Conservation (phyloP, 768 basidiomycete species). For the Leccinum olivaceopallidum region DNA sequence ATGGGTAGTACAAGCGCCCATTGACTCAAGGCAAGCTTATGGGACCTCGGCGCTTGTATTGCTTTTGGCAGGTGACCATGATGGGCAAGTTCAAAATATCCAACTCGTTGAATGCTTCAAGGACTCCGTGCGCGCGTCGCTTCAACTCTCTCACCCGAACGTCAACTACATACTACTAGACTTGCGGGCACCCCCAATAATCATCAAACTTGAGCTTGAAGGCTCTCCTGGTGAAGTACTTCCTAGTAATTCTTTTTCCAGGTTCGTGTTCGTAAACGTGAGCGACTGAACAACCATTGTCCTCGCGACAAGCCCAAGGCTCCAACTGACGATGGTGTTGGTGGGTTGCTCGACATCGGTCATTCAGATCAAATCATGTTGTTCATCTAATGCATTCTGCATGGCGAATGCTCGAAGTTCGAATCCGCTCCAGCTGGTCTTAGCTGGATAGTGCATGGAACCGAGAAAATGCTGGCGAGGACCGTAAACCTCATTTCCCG, state of each 20-base stretch:
- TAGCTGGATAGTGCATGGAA: too few species aligned
- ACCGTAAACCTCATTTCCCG: too few species aligned
- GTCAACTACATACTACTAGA: too few species aligned
- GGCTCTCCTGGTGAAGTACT: background rate
- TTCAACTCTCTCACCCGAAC: background rate
- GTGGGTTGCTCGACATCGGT: background rate
- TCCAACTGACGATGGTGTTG: background rate
- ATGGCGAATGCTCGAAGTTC: too few species aligned
- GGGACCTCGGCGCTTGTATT: conserved; percentile 10
- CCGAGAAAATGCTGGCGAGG: too few species aligned
- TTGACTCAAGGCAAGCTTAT: conserved; percentile 8
- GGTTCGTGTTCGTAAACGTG: background rate
- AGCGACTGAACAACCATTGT: background rate
- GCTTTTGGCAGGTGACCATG: background rate
- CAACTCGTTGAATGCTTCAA: background rate
- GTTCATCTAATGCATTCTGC: background rate
- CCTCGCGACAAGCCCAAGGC: background rate
- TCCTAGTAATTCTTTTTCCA: background rate
- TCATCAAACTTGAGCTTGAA: too few species aligned
- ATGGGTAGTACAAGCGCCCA: background rate
- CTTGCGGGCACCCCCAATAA: too few species aligned
- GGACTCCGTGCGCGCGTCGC: background rate
- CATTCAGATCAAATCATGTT: background rate
- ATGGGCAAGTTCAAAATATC: background rate
- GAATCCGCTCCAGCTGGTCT: too few species aligned